Conservation (phyloP, 306 rosid genomes). For the Dryas alaskensis region DNA sequence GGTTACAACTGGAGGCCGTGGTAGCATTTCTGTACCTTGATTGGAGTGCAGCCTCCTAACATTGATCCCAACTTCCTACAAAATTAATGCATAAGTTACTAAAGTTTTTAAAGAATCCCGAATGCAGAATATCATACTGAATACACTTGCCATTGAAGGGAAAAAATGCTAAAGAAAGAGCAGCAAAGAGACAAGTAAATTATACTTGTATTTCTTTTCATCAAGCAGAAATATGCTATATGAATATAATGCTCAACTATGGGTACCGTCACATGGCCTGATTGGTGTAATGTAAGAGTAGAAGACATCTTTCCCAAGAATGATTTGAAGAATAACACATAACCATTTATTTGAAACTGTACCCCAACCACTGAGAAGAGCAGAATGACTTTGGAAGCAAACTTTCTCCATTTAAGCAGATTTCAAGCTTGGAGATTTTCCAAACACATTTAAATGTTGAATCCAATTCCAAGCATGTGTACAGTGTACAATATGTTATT, state of each 20-base stretch:
- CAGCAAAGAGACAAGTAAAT: conserved; percentile 5
- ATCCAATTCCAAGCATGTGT: conserved; percentile 2
- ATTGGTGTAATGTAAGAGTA: not conserved
- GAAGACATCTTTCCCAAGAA: not conserved
- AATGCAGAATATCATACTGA: conserved; percentile 16
- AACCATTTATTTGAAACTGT: not conserved
- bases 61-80: conserved; percentile 78
- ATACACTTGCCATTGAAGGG: conserved; percentile 1
- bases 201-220: not conserved
- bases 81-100: conserved; percentile 22
- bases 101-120: conserved; percentile 6
- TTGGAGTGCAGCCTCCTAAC: conserved; percentile 75
- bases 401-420: not conserved
- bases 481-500: not conserved
- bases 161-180: not conserved
- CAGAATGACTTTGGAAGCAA: not conserved
- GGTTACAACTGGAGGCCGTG: conserved; percentile 85
- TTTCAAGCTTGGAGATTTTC: conserved; percentile 11
- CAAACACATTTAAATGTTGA: conserved; percentile 7
- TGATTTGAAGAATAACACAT: conserved; percentile 1
- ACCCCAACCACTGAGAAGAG: not conserved
- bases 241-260: not conserved
- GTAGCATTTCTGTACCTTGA: conserved; percentile 66
- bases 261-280: not conserved
- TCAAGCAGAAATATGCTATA: not conserved